phyloP scores from a whole-genome alignment of 169 alveolate species.

The Plasmodium blacklocki region DNA sequence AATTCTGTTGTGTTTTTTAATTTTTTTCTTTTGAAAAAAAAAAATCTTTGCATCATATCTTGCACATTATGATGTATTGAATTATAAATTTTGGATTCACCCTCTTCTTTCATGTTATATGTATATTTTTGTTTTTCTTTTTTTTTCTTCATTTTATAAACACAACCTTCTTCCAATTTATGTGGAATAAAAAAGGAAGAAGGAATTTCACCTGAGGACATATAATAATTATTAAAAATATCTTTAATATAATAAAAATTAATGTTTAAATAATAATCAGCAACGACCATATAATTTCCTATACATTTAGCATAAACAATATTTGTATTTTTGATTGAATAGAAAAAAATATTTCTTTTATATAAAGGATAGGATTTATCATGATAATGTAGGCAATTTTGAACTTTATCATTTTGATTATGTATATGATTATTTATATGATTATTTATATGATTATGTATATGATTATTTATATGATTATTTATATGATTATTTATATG shows the following conservation, averaged over 20 bases:
- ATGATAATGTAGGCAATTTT: no score
- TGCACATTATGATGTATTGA: not conserved
- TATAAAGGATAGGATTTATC: not conserved
- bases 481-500: no score
- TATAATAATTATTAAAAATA: not conserved
- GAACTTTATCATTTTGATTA: no score
- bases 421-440: no score
- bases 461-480: no score
- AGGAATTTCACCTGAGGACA: not conserved
- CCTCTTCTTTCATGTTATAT: no score
- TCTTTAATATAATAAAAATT: slow-evolving; percentile 27
- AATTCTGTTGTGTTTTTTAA: not conserved
- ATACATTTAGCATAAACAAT: slow-evolving; percentile 35
- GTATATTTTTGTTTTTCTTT: not conserved
- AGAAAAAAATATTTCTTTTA: slow-evolving; percentile 8
- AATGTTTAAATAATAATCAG: slow-evolving; percentile 20
- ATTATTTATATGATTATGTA: no score
- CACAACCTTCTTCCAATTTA: not conserved
- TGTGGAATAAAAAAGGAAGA: not conserved
- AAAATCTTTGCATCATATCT: not conserved
- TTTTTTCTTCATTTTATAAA: not conserved
- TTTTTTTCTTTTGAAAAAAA: slow-evolving; percentile 5
- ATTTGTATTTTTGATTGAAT: not conserved
- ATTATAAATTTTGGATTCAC: no score
- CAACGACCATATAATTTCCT: slow-evolving; percentile 39